Percentiles rank a stretch among this genome's conserved stretches.
Conservation (phyloP, 768 basidiomycete genomes). For the Dacryopinax spathularia region DNA sequence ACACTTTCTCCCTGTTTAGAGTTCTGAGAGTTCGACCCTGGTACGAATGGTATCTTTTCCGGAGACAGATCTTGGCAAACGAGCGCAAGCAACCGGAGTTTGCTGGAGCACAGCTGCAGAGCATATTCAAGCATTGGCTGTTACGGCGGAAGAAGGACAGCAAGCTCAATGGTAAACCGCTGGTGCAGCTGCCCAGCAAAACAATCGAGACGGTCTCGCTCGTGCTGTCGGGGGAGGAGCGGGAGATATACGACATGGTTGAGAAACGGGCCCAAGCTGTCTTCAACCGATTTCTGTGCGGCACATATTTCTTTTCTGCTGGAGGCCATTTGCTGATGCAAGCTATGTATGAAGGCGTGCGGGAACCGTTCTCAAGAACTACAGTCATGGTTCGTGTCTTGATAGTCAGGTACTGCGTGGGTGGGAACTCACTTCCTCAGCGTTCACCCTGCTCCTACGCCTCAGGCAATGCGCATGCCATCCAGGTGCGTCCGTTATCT, state of each 20-base stretch:
- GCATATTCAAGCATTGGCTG: neutral
- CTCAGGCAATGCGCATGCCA: slow-evolving; percentile 34
- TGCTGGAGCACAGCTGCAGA: neutral
- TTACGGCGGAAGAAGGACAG: neutral
- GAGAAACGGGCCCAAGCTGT: slow-evolving; percentile 11
- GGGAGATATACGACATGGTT: slow-evolving; percentile 15
- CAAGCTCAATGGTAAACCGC: neutral
- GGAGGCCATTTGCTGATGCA: no score
- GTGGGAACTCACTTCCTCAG: neutral
- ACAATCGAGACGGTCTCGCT: neutral
- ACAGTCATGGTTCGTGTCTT: neutral
- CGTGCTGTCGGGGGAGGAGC: slow-evolving; percentile 20
- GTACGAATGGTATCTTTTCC: slow-evolving; percentile 12
- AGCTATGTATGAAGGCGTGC: slow-evolving; percentile 21
- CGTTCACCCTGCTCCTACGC: neutral
- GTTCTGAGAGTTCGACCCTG: slow-evolving; percentile 31
- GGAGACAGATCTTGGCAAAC: neutral
- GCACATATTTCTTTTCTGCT: no score
- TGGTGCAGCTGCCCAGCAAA: neutral
- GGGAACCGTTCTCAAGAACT: slow-evolving; percentile 51
- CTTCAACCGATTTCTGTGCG: slow-evolving; percentile 19
- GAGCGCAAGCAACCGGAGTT: neutral
- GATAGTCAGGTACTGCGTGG: slow-evolving; percentile 39
- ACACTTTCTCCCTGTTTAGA: slow-evolving; percentile 35
- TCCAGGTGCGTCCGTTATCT: slow-evolving; percentile 46